Evolutionary conservation across 2,329 filamentous ascomycete species (phyloP).

Genomic region (Arthrocladium fulminans): DNA sequence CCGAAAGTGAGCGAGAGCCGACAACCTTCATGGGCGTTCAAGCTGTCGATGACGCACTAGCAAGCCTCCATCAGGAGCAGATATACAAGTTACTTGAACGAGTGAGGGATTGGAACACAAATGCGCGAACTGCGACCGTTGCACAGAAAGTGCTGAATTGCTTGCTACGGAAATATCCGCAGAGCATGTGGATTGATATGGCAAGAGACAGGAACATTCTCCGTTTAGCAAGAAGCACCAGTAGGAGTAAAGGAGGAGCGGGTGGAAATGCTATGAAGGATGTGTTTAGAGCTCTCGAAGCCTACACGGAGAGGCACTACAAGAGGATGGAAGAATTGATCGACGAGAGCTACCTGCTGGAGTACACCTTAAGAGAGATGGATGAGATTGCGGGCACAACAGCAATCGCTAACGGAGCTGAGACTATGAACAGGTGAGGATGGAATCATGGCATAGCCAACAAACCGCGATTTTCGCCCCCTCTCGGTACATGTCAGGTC

Average conservation of each 20-base stretch:
- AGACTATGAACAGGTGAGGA: slow-evolving; percentile 6
- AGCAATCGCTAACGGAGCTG: slow-evolving; percentile 11
- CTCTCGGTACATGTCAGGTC: no score
- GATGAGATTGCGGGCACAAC: slow-evolving; percentile 53
- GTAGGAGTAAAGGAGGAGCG: not conserved
- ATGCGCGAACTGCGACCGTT: slow-evolving; percentile 73
- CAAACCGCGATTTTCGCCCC: no score
- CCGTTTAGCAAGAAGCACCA: slow-evolving; percentile 1
- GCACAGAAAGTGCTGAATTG: slow-evolving; percentile 78
- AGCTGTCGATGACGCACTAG: slow-evolving; percentile 72
- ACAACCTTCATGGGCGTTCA: slow-evolving; percentile 38
- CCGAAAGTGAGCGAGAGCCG: slow-evolving; percentile 26
- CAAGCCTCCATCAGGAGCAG: slow-evolving; percentile 71
- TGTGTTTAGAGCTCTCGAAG: slow-evolving; percentile 74
- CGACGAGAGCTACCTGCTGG: slow-evolving; percentile 88
- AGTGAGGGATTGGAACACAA: slow-evolving; percentile 94
- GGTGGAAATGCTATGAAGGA: slow-evolving; percentile 55
- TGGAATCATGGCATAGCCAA: slow-evolving; percentile 5
- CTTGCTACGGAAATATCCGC: slow-evolving; percentile 71
- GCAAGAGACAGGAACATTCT: slow-evolving; percentile 32
- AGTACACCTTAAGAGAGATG: slow-evolving; percentile 92
- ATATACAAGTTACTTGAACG: slow-evolving; percentile 73
- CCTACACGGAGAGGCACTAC: slow-evolving; percentile 91
- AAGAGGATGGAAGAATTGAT: slow-evolving; percentile 78
- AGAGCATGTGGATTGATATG: slow-evolving; percentile 63